Evolutionary conservation across 1,284 basidiomycete species (phyloP), one percentile per base, ranked within the genome.

Genomic region (Trichosporon ovoides): DNA sequence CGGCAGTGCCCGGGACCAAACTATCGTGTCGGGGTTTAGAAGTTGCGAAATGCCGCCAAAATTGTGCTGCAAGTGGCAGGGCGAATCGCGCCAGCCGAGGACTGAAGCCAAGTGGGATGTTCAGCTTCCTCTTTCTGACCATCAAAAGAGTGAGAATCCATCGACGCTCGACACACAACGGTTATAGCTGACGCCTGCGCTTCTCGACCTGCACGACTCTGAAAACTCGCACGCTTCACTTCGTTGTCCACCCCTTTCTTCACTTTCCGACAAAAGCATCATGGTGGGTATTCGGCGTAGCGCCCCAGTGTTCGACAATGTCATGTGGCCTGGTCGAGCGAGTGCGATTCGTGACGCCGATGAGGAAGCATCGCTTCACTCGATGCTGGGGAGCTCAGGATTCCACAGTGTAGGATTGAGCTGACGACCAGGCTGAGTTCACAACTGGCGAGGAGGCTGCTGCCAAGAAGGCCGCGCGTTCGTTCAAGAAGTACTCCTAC

Each of bases 401-500:
- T 7, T 3, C 1, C 37, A 16, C 16, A 11, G 20, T 10, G 18
- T 13, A 38, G 18, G n/a, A 18, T 11, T 55, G 54, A 37, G 52
- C 49, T 16, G 28, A 31, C 28, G 28, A 31, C n/a, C 55, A 62
- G 56, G 63, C 65, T 66, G 62, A 68, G 71, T 81, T 90, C 73
- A 94, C 91, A 78, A 90, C 93, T 79, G 89, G 90, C 73, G 78
- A 85, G 78, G 80, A 89, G 77, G 91, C 91, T 71, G 91, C 91
- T 67, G 91, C 92, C 79, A 84, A 94, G 82, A 95, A 95, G 88
- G 92, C 93, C 83, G 91, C 87, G 85, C 84, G 95, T 77, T 93
- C 91, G 64, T 98, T 98, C 89, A 90, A 91, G 77, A 98, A 95
- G 76, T 98, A 97, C 84, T 89, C 89, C 51, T 98, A 95, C 87